Base-by-base conservation (phyloP, 371 early-diverging fungal species). In the Funneliformis caledonium region DNA sequence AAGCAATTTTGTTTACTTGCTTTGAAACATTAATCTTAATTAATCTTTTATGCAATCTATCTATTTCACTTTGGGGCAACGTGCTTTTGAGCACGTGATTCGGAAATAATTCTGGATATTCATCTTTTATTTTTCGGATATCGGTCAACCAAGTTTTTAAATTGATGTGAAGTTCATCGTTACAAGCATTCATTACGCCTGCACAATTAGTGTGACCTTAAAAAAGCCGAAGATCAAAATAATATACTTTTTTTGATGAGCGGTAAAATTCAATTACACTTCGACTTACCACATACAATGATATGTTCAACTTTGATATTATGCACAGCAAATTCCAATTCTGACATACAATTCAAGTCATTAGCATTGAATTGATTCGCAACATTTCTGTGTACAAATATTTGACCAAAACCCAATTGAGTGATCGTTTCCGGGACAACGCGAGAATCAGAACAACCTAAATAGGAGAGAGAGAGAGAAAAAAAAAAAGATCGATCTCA, bases 361-460 rank as follows among this genome's bases (percentile, higher is more conserved):
- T 91, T 87, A 79, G 90, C 87, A 8, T 83, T 85, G 52, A 97
- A 93, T n/a, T 96, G 92, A 86, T 98, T 98, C 83, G 97, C 99
- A 79, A 98, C 96, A 88, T 97, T 98, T 82, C 98, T 91, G 88
- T 97, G 97, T 9, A 96, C 95, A 88, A 98, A 98, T 60, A 97
- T 88, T 64, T 97, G 96, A 52, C 99, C 98, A 19, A 94, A 93
- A 22, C 85, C 88, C 72, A 86, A 69, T 70, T 87, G 85, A 43
- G 87, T 79, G 61, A 81, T 26, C 43, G 48, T 56, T 68, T 81
- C 72, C 43, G 94, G 93, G 50, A 95, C 93, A 22, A 97, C 95
- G 77, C 97, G 93, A 11, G 96, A 95, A 86, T 98, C 98, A 16
- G 94, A 91, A 86, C 96, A 96, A 19, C 93, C 89, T 88, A 76